Percentiles rank a stretch among this genome's conserved stretches.
phyloP scores from a whole-genome alignment of 371 early-diverging fungal species.

The Syncephalis fuscata region DNA sequence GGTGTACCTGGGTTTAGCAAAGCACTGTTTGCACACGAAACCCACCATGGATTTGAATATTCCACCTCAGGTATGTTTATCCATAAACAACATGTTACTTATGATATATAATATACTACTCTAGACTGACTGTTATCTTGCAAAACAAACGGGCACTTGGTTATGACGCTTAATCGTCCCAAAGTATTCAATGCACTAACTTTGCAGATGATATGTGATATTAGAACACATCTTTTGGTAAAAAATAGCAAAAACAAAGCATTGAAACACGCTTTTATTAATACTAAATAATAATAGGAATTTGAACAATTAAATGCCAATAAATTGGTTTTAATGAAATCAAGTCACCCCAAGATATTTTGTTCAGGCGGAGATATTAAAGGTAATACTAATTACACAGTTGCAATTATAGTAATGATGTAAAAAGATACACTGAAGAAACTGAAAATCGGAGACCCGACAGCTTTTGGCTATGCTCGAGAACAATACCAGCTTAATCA shows the following conservation, averaged over 20 bases:
- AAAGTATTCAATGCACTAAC: slow-evolving; percentile 80
- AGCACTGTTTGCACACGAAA: too few relatives aligned
- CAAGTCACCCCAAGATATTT: slow-evolving; percentile 62
- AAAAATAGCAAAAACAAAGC: too few relatives aligned
- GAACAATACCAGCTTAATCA: slow-evolving; percentile 86
- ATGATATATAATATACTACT: too few relatives aligned
- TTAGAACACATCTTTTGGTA: slow-evolving; percentile 66
- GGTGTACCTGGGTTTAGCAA: too few relatives aligned
- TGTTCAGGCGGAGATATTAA: slow-evolving; percentile 97
- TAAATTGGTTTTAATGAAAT: slow-evolving; percentile 72
- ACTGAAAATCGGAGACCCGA: slow-evolving; percentile 23
- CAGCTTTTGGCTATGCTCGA: slow-evolving; percentile 65
- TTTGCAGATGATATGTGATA: slow-evolving; percentile 67
- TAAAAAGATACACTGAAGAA: slow-evolving; percentile 7
- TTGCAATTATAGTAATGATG: background rate
- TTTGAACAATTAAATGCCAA: slow-evolving; percentile 80
- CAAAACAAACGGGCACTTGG: too few relatives aligned
- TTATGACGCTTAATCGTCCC: slow-evolving; percentile 88
- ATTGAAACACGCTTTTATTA: too few relatives aligned
- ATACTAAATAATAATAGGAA: slow-evolving; percentile 21
- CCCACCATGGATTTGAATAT: too few relatives aligned
- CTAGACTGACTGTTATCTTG: too few relatives aligned
- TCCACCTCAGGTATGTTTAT: too few relatives aligned
- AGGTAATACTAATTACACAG: slow-evolving; percentile 15
- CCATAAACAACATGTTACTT: too few relatives aligned